These are phyloP conservation scores for Aspergillus oerlinghausenensis DNA, from an alignment of 2,329 filamentous ascomycete species.

Conservation along the genomic window DNA sequence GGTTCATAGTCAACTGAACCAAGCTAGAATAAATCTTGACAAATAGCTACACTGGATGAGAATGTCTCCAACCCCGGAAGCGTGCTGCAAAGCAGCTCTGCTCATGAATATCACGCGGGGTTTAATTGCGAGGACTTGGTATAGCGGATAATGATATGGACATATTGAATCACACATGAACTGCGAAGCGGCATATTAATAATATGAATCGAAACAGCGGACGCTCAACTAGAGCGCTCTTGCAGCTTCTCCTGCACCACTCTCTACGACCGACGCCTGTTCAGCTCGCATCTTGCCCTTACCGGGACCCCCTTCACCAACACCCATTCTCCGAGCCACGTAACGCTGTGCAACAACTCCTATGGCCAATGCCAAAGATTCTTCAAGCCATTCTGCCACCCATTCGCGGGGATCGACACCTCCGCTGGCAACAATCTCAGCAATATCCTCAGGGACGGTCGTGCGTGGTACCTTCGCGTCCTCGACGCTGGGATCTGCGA, in stretches of 20 bases:
- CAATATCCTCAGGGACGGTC: conserved; percentile 72
- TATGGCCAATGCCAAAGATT: conserved; percentile 69
- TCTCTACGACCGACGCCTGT: conserved; percentile 54
- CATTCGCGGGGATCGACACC: conserved; percentile 91
- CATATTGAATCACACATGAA: conserved; percentile 1
- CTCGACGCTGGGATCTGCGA: conserved; percentile 36
- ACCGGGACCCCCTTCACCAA: conserved; percentile 70
- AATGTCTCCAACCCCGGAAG: too few relatives aligned
- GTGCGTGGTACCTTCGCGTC: conserved; percentile 28
- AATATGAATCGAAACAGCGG: conserved; percentile 1
- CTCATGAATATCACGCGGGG: neutral
- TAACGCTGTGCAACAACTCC: conserved; percentile 92
- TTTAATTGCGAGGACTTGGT: neutral
- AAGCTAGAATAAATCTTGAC: too few relatives aligned
- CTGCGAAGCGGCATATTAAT: neutral
- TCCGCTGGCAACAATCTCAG: conserved; percentile 69
- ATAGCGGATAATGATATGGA: neutral
- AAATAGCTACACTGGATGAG: too few relatives aligned
- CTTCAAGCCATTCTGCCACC: conserved; percentile 97
- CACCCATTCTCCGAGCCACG: conserved; percentile 91
- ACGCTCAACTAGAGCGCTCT: conserved; percentile 43
- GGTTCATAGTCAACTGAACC: too few relatives aligned
- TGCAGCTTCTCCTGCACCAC: conserved; percentile 57
- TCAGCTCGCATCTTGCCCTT: conserved; percentile 51
- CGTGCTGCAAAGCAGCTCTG: neutral